These are phyloP conservation scores for Nyctanthes arbortristis DNA, from an alignment of 257 asterid species.

Conservation along the genomic window DNA sequence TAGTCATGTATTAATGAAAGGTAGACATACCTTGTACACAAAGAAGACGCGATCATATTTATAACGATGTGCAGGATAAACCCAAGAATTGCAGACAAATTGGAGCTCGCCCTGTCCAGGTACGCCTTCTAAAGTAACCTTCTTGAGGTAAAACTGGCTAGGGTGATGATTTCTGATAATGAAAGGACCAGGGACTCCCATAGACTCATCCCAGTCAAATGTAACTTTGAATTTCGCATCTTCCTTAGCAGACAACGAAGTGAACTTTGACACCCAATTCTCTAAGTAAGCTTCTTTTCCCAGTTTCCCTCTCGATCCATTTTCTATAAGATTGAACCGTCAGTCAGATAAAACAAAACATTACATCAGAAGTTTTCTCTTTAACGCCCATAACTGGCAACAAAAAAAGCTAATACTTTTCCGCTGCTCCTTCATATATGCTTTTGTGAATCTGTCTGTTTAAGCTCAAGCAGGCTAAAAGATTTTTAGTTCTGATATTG, in stretches of 20 bases:
- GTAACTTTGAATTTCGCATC: constrained; percentile 43
- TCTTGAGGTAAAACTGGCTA: constrained; percentile 70
- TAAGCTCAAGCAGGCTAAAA: too few relatives aligned
- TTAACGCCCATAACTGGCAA: too few relatives aligned
- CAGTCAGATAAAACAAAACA: neutral
- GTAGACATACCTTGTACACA: constrained; percentile 55
- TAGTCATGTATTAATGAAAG: neutral
- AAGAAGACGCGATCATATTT: too few relatives aligned
- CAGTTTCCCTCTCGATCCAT: constrained; percentile 57
- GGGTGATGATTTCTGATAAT: constrained; percentile 64
- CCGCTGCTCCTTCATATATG: too few relatives aligned
- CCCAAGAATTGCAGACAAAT: constrained; percentile 83
- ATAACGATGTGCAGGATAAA: too few relatives aligned
- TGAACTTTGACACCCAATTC: too few relatives aligned
- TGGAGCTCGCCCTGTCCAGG: constrained; percentile 62
- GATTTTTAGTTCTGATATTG: too few relatives aligned
- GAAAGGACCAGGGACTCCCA: constrained; percentile 78
- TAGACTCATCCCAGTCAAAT: constrained; percentile 68
- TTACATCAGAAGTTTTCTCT: too few relatives aligned
- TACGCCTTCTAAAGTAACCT: constrained; percentile 56
- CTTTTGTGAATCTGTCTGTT: too few relatives aligned
- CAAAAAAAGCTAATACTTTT: too few relatives aligned
- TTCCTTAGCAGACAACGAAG: constrained; percentile 55
- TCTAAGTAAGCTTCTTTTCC: too few relatives aligned
- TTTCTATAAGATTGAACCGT: constrained; percentile 31